Base-by-base conservation (phyloP, 2,329 filamentous ascomycete species). In the Ascochyta pisi region DNA sequence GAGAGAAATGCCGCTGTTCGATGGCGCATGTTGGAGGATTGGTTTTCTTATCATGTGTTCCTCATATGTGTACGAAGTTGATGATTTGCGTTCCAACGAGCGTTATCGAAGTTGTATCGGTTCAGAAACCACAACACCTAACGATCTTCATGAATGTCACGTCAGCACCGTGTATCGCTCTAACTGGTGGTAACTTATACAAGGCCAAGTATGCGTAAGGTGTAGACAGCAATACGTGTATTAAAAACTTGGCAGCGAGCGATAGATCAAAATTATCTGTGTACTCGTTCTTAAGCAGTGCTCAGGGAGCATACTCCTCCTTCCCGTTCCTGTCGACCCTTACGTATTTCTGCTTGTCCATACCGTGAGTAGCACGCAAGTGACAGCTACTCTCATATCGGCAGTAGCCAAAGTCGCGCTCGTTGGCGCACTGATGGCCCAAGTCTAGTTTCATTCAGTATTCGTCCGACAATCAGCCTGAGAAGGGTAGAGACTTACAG, bases 401-500 rank as follows among this genome's bases (percentile, higher is more conserved):
- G 43, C 75, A 77, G 59, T 71, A 76, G n/a, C 74, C 66, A 13
- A 71, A 64, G 29, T 75, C 73, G 22, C 73, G 71, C 46, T 75
- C 72, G 26, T 68, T 63, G 26, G 64, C 57, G 53, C 76, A 78
- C 31, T 74, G 67, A 61, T 81, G 79, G 1, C 78, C 78, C 37
- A 75, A 60, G 35, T 75, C 72, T 73, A 34, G 10, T 16, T 27
- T 2, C 19, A 10, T 24, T 41, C 23, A 53, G 22, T 8, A 33
- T 1, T 5, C 19, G 38, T n/a, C 13, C 10, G 3, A 39, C 13
- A 4, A 26, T 16, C 2, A 15, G 4, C 7, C 9, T 8, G 10
- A 6, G 0, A 3, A 43, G 26, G 6, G 6, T 8, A 26, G 1
- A 19, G 31, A 69, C 71, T 67, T 63, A 74, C 72, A 76, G 61